Percentiles rank a stretch among this genome's conserved stretches.
Conservation (phyloP, 768 basidiomycete genomes). For the Pleurotus tuber-regium region DNA sequence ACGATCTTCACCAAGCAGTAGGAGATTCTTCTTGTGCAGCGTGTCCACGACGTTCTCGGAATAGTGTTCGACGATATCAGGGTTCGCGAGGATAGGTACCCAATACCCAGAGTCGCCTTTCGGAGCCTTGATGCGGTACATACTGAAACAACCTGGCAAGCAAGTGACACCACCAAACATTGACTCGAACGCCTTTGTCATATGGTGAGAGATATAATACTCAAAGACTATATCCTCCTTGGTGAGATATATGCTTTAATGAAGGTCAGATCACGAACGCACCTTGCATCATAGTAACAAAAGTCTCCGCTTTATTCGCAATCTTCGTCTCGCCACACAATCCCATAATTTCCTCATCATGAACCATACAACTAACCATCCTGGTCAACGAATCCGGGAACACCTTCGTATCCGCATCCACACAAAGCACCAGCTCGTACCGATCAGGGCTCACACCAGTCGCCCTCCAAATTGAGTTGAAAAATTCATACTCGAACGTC, state of each 20-base stretch:
- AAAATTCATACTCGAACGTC: conserved; percentile 99
- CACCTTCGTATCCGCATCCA: conserved; percentile 97
- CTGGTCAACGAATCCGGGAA: conserved; percentile 97
- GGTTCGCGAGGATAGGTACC: conserved; percentile 98
- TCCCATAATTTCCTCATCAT: conserved; percentile 98
- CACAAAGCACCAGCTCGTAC: conserved; percentile 93
- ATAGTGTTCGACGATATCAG: conserved; percentile 98
- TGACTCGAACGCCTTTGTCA: conserved; percentile 99
- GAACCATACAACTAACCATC: conserved; percentile 95
- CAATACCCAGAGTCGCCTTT: conserved; percentile 95
- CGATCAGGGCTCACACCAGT: conserved; percentile 95
- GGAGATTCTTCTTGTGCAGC: conserved; percentile 97
- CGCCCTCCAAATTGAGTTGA: conserved; percentile 95
- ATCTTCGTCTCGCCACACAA: conserved; percentile 99
- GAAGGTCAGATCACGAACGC: conserved; percentile 24
- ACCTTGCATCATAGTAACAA: conserved; percentile 99
- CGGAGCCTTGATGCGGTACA: conserved; percentile 99
- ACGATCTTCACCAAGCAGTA: conserved; percentile 98
- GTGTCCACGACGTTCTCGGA: conserved; percentile 99
- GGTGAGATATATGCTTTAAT: conserved; percentile 11
- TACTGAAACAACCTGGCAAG: conserved; percentile 98
- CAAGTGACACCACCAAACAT: conserved; percentile 99
- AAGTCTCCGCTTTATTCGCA: conserved; percentile 97
- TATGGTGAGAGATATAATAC: conserved; percentile 99
- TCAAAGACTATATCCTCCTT: conserved; percentile 99